Evolutionary conservation across 257 asterid genomes (phyloP), one percentile per base, ranked within the genome.

Genomic region (Echites panduratus): DNA sequence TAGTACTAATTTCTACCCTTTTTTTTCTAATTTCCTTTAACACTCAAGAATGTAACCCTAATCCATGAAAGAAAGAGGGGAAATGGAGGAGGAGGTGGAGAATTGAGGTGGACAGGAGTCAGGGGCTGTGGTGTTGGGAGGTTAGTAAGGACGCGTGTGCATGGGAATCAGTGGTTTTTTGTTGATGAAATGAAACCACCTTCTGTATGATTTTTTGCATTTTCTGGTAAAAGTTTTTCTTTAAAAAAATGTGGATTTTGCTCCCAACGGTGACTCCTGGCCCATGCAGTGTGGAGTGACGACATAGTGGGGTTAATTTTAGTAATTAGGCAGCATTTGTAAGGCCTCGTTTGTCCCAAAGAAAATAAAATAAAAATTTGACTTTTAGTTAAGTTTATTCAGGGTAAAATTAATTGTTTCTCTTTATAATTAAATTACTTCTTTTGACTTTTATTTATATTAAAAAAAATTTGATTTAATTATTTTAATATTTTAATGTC

Each of bases 121-220:
- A 12, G 19, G n/a, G 14, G 29, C n/a, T 64, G 69, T 40, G 69
- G 65, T 69, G 75, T 75, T 54, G n/a, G 20, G n/a, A 66, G 79
- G 58, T 48, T 69, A 47, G 47, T 50, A 59, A 59, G 57, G 75
- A 54, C 75, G 78, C 70, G 74, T 76, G 74, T 78, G 84, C 88
- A 82, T 82, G 81, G 57, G 67, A 83, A 68, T 76, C 82, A 73
- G 84, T 72, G 76, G 86, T 38, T 20, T 81, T 76, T n/a, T n/a
- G n/a, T 38, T 41, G 45, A 41, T 41, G 45, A 41, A 26, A 74
- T 56, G 49, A 70, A 74, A 76, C 68, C 77, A 58, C 72, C 20
- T 73, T 52, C 58, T 40, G 22, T 65, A 47, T 53, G n/a, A 5
- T 35, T 6, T 75, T 19, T 24, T 74, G 63, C 20, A 27, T 27